Conservation (phyloP, 2,329 filamentous ascomycete genomes). For the Hyphodiscus sp. region DNA sequence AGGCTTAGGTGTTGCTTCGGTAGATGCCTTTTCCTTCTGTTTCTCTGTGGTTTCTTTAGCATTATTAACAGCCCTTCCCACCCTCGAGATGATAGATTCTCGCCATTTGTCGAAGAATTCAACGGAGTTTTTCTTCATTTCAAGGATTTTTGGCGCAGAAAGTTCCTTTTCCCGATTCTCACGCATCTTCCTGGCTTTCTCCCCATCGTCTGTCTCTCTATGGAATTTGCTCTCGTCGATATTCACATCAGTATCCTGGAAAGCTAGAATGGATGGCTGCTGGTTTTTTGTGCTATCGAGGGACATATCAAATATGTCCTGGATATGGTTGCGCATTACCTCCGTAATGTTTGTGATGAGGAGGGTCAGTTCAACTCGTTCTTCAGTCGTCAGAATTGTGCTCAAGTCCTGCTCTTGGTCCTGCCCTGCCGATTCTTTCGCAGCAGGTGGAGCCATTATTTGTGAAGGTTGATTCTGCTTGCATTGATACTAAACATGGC, state of each 20-base stretch:
- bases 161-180: conserved; percentile 42
- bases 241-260: conserved; percentile 33
- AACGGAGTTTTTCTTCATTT: conserved; percentile 64
- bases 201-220: conserved; percentile 28
- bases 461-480: neutral
- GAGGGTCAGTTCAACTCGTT: conserved; percentile 40
- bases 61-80: conserved; percentile 61
- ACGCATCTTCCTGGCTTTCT: conserved; percentile 26
- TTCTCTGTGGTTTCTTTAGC: conserved; percentile 36
- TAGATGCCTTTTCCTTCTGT: conserved; percentile 25
- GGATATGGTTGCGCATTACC: conserved; percentile 46
- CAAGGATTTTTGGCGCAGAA: conserved; percentile 44
- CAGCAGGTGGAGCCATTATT: conserved; percentile 17
- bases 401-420: conserved; percentile 24
- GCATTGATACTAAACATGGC: neutral
- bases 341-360: conserved; percentile 48
- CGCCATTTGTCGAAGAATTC: conserved; percentile 78
- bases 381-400: conserved; percentile 25
- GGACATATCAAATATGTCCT: conserved; percentile 42
- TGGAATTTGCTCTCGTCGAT: conserved; percentile 24
- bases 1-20: conserved; percentile 21
- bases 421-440: conserved; percentile 8
- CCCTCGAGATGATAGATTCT: conserved; percentile 57
- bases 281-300: conserved; percentile 20
- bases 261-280: conserved; percentile 23